Evolutionary conservation across 2,329 filamentous ascomycete species (phyloP).

Genomic region (Tolypocladium guangdongense): DNA sequence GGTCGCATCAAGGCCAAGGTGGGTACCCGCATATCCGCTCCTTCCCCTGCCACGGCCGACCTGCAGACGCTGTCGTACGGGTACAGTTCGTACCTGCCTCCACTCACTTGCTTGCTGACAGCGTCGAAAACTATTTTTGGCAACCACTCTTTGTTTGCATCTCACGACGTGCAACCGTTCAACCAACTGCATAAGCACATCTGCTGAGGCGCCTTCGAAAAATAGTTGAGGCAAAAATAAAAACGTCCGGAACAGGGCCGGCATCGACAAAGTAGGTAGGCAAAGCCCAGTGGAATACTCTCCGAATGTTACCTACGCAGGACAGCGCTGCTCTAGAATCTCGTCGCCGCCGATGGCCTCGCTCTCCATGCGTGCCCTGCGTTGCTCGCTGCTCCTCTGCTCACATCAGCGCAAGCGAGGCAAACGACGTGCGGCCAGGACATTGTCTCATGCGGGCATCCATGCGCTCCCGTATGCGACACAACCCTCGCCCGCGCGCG

Average conservation of each 20-base stretch:
- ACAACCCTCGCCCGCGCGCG: background rate
- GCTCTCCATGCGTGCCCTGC: background rate
- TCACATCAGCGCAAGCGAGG: background rate
- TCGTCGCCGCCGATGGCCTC: background rate
- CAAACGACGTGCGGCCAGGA: background rate
- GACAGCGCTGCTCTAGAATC: background rate
- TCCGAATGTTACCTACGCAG: background rate
- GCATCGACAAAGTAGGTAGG: background rate
- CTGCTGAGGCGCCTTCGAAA: background rate
- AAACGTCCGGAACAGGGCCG: background rate
- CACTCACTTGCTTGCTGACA: background rate
- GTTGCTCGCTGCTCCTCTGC: background rate
- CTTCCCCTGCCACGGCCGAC: background rate
- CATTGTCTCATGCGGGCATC: background rate
- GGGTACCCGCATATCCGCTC: background rate
- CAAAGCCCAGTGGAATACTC: background rate
- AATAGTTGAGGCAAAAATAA: background rate
- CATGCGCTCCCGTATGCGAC: slow-evolving; percentile 4
- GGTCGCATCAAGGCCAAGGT: background rate
- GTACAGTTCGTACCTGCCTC: background rate
- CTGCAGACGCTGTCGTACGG: background rate
- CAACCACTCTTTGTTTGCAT: background rate
- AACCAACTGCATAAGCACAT: background rate
- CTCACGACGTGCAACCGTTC: background rate
- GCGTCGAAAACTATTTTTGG: background rate